phyloP scores from a whole-genome alignment of 2,329 filamentous ascomycete species.

The Aspergillus ustus region DNA sequence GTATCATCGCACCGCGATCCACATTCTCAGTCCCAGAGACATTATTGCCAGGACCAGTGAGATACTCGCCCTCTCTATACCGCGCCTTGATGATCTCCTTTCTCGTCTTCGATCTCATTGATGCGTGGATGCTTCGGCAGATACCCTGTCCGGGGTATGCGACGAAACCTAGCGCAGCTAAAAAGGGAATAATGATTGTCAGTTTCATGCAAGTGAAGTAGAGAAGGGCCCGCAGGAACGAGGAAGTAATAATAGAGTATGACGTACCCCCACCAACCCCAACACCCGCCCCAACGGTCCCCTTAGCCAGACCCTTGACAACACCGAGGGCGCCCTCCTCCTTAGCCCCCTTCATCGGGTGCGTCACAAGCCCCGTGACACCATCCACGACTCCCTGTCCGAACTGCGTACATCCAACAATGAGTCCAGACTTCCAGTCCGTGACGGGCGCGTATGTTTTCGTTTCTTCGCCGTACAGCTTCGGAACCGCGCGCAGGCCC shows the following conservation, averaged over 20 bases:
- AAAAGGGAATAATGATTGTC: background rate
- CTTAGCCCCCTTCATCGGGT: slow-evolving; percentile 37
- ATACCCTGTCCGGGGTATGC: slow-evolving; percentile 41
- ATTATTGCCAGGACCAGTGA: background rate
- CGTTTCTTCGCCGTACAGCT: slow-evolving; percentile 43
- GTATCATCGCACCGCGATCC: slow-evolving; percentile 5
- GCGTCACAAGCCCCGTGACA: slow-evolving; percentile 34
- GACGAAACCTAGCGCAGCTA: slow-evolving; percentile 34
- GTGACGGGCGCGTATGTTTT: slow-evolving; percentile 37
- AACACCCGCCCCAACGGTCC: slow-evolving; percentile 28
- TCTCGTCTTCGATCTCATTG: slow-evolving; percentile 30
- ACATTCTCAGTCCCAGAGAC: background rate
- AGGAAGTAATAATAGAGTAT: background rate
- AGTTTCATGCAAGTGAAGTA: background rate
- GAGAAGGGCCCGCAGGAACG: background rate
- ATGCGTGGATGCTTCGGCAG: slow-evolving; percentile 36
- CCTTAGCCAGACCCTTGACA: slow-evolving; percentile 41
- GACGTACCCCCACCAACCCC: slow-evolving; percentile 32
- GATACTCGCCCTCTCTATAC: slow-evolving; percentile 24
- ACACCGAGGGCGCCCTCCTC: slow-evolving; percentile 39
- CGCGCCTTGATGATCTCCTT: slow-evolving; percentile 30
- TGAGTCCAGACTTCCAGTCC: slow-evolving; percentile 39
- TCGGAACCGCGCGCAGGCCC: slow-evolving; percentile 40
- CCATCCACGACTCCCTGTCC: slow-evolving; percentile 37
- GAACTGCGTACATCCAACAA: slow-evolving; percentile 40